Evolutionary conservation across 2,329 filamentous ascomycete species (phyloP).

Genomic region (Aspergillus sp.): DNA sequence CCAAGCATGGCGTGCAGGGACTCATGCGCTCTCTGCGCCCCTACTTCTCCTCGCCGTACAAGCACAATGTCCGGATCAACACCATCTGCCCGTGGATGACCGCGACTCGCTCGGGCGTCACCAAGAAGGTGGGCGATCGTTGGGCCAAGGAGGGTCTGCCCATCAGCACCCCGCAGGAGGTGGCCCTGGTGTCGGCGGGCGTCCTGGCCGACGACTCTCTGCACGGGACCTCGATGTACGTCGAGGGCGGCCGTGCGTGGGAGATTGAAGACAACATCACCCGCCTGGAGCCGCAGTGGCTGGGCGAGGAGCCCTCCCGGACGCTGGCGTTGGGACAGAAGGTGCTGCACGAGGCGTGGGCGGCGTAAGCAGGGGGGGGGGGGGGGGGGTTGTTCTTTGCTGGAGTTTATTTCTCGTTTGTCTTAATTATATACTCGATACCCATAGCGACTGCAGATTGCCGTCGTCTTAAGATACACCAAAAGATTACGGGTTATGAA

Average conservation of each 20-base stretch:
- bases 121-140: conserved; percentile 33
- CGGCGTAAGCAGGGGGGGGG: conserved; percentile 1
- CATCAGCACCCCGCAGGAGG: conserved; percentile 39
- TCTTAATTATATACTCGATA: not conserved
- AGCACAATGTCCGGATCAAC: conserved; percentile 44
- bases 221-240: conserved; percentile 44
- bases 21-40: conserved; percentile 47
- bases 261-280: conserved; percentile 45
- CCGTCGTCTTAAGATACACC: no score
- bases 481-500: no score
- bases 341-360: conserved; percentile 25
- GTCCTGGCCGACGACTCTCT: conserved; percentile 34
- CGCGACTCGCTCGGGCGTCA: conserved; percentile 30
- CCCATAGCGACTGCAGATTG: no score
- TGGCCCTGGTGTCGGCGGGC: conserved; percentile 40
- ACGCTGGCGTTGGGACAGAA: conserved; percentile 36
- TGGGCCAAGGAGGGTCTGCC: conserved; percentile 42
- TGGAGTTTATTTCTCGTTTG: not conserved
- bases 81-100: conserved; percentile 48
- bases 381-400: not conserved
- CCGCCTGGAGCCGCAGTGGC: conserved; percentile 42
- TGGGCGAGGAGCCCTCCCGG: conserved; percentile 40
- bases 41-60: conserved; percentile 31
- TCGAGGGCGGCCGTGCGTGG: conserved; percentile 45
- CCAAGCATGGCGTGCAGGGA: conserved; percentile 53